phyloP scores from a whole-genome alignment of 1,284 basidiomycete genomes.

The Coriolopsis trogii region DNA sequence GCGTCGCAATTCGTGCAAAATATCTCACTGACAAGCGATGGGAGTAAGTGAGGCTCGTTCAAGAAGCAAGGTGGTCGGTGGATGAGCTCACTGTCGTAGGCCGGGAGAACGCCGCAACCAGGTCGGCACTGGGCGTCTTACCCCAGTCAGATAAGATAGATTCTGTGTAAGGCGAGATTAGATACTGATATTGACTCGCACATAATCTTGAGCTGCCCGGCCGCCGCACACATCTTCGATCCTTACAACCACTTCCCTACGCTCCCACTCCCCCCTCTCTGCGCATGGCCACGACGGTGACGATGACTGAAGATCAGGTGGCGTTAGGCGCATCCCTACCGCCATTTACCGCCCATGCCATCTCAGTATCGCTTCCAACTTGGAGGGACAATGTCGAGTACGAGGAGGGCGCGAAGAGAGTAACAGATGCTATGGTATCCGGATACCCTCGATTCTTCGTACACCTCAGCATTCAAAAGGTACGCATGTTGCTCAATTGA shows the following conservation, averaged over 20 bases:
- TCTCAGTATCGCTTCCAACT: conserved; percentile 95
- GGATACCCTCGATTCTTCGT: conserved; percentile 99
- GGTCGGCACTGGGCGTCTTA: no score
- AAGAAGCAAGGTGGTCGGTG: no score
- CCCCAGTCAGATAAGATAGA: no score
- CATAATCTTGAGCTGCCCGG: no score
- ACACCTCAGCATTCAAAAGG: conserved; percentile 86
- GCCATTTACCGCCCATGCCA: conserved; percentile 82
- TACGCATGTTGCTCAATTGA: conserved; percentile 40
- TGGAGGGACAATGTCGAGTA: conserved; percentile 96
- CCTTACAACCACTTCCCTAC: background rate
- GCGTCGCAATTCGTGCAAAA: no score
- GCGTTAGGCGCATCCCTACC: conserved; percentile 62
- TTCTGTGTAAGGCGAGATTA: no score
- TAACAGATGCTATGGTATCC: conserved; percentile 82
- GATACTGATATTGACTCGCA: no score
- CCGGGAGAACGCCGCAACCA: no score
- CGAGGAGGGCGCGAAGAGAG: conserved; percentile 88
- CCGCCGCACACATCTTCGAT: no score
- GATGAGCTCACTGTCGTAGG: no score
- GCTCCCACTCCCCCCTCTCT: conserved; percentile 5
- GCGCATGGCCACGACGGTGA: conserved; percentile 14
- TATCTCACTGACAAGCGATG: no score
- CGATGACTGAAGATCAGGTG: conserved; percentile 15
- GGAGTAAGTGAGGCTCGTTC: no score